These are phyloP conservation scores for Mallotus nudiflorus DNA, from an alignment of 345 rosid genomes.

Conservation along the genomic window DNA sequence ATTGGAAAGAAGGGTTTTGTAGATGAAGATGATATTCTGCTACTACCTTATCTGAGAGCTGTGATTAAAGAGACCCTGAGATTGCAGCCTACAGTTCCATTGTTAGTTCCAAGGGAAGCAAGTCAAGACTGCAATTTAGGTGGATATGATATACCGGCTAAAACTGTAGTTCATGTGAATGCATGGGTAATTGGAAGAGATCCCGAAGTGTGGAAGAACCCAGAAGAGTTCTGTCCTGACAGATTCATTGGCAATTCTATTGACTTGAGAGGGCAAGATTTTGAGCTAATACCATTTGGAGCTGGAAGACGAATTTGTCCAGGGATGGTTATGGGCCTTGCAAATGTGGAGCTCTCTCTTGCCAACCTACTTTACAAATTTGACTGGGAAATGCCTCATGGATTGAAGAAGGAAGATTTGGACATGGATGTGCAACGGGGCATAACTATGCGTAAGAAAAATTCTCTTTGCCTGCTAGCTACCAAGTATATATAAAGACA, in stretches of 20 bases:
- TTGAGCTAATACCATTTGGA: conserved; percentile 31
- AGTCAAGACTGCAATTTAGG: conserved; percentile 19
- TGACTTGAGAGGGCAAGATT: conserved; percentile 28
- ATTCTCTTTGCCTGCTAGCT: background rate
- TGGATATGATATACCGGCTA: conserved; percentile 34
- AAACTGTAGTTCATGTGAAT: conserved; percentile 33
- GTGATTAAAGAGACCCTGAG: conserved; percentile 6
- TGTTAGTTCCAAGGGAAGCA: conserved; percentile 36
- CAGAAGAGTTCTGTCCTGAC: conserved; percentile 26
- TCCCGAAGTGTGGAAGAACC: conserved; percentile 34
- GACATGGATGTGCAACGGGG: conserved; percentile 3
- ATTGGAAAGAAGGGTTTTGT: conserved; percentile 35
- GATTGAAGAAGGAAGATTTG: background rate
- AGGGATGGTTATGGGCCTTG: conserved; percentile 21
- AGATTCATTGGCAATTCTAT: conserved; percentile 25
- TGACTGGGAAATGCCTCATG: conserved; percentile 12
- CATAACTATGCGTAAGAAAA: conserved; percentile 4
- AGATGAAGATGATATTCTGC: conserved; percentile 32
- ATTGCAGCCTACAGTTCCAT: conserved; percentile 21
- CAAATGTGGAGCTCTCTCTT: conserved; percentile 12
- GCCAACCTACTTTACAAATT: conserved; percentile 18
- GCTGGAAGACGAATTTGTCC: conserved; percentile 39
- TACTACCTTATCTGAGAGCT: conserved; percentile 5
- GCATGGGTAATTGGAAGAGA: conserved; percentile 44
- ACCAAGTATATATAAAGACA: background rate